phyloP scores from a whole-genome alignment of 495 filamentous ascomycete genomes.

The Podospora pseudocomata region DNA sequence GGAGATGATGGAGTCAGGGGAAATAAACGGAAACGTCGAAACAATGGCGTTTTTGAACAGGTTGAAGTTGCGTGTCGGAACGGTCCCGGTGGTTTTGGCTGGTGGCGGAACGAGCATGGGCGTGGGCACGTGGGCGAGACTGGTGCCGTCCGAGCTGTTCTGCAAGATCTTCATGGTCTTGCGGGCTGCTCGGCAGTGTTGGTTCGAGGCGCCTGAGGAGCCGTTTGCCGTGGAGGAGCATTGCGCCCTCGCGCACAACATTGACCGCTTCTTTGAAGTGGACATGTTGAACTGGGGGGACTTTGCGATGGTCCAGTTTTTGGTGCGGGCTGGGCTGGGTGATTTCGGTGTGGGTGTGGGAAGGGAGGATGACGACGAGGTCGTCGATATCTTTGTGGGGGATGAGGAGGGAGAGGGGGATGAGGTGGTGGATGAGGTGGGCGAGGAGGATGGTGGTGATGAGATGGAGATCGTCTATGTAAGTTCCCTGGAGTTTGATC shows the following conservation, averaged over 20 bases:
- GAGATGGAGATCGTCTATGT: background rate
- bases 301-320: background rate
- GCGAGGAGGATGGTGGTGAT: background rate
- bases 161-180: background rate
- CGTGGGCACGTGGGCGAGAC: background rate
- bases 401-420: background rate
- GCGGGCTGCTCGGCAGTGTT: constrained; percentile 2
- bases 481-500: background rate
- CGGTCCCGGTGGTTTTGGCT: background rate
- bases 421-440: background rate
- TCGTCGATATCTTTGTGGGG: background rate
- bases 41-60: background rate
- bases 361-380: background rate
- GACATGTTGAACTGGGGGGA: constrained; percentile 6
- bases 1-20: background rate
- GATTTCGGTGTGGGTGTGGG: background rate
- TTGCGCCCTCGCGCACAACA: constrained; percentile 1
- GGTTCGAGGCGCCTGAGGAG: background rate
- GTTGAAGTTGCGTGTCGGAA: background rate
- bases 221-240: background rate
- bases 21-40: background rate
- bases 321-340: background rate
- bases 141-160: background rate
- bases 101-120: background rate
- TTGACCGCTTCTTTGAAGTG: constrained; percentile 5